Evolutionary conservation across 805 yeast genomes (phyloP).

Genomic region (Hanseniaspora osmophila): DNA sequence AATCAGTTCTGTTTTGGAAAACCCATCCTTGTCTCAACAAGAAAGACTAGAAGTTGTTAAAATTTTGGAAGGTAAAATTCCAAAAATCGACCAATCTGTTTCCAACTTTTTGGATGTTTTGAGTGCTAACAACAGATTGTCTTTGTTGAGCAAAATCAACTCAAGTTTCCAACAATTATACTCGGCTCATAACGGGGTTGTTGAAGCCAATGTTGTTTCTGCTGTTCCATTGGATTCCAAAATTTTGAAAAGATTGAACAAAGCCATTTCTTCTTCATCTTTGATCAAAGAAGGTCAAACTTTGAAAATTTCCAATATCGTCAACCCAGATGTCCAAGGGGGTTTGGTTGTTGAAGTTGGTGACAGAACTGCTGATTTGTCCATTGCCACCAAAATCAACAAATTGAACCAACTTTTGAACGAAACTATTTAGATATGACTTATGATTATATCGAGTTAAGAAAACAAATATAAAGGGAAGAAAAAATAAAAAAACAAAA

Average conservation of each 20-base stretch:
- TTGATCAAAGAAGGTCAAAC: slow-evolving; percentile 80
- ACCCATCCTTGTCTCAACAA: slow-evolving; percentile 69
- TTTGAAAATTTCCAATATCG: slow-evolving; percentile 66
- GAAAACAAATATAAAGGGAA: too few species aligned
- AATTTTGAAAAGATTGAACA: slow-evolving; percentile 60
- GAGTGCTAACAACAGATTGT: slow-evolving; percentile 89
- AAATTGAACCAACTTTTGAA: slow-evolving; percentile 78
- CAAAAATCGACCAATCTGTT: slow-evolving; percentile 52
- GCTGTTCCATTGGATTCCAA: slow-evolving; percentile 74
- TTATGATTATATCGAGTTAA: too few species aligned
- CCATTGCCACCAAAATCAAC: slow-evolving; percentile 70
- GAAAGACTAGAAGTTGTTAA: slow-evolving; percentile 64
- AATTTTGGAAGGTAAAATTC: slow-evolving; percentile 29
- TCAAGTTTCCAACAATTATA: slow-evolving; percentile 61
- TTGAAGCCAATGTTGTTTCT: slow-evolving; percentile 86
- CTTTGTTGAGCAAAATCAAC: slow-evolving; percentile 48
- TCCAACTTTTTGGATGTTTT: slow-evolving; percentile 70
- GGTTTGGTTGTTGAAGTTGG: slow-evolving; percentile 93
- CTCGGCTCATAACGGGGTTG: slow-evolving; percentile 82
- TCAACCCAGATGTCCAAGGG: slow-evolving; percentile 85
- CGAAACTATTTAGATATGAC: slow-evolving; percentile 63
- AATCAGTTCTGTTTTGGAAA: slow-evolving; percentile 45
- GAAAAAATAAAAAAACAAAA: neutral
- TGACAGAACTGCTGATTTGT: slow-evolving; percentile 91
- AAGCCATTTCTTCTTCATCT: slow-evolving; percentile 61